Percentiles rank a stretch among this genome's conserved stretches.
Evolutionary conservation across 805 yeast species (phyloP).

Genomic region (Saccharomycopsis babjevae): DNA sequence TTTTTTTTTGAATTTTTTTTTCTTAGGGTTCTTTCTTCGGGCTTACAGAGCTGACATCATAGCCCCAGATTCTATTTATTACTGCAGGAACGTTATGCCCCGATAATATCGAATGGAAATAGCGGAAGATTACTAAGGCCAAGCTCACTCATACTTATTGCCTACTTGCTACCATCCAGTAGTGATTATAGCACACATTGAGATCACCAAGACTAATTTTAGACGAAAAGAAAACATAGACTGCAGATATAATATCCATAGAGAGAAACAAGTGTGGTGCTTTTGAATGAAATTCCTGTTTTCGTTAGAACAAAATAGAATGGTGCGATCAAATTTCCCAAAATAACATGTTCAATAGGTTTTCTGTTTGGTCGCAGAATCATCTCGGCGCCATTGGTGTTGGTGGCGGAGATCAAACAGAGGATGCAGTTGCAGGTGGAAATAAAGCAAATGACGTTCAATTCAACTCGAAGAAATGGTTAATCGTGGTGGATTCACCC

Average conservation of each 20-base stretch:
- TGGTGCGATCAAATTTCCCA: not conserved
- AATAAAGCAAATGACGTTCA: not conserved
- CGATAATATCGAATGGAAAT: not conserved
- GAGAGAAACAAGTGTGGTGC: no score
- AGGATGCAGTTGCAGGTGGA: not conserved
- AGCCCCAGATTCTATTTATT: no score
- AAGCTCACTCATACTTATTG: no score
- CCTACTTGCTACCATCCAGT: no score
- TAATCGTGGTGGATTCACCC: not conserved
- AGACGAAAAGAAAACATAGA: not conserved
- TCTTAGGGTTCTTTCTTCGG: no score
- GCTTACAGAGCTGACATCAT: no score
- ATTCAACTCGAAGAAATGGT: not conserved
- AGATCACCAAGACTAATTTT: no score
- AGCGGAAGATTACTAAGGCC: not conserved
- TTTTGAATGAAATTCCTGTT: no score
- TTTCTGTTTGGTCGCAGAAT: not conserved
- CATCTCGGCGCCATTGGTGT: not conserved
- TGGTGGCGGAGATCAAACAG: not conserved
- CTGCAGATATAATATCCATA: no score
- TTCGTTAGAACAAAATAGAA: not conserved
- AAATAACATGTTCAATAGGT: not conserved
- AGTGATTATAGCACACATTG: no score
- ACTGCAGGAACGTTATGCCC: no score
- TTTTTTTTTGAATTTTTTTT: no score